Percentiles rank a stretch among this genome's conserved stretches.
phyloP scores from a whole-genome alignment of 371 early-diverging fungal genomes.

The Rhizomucor pusillus region DNA sequence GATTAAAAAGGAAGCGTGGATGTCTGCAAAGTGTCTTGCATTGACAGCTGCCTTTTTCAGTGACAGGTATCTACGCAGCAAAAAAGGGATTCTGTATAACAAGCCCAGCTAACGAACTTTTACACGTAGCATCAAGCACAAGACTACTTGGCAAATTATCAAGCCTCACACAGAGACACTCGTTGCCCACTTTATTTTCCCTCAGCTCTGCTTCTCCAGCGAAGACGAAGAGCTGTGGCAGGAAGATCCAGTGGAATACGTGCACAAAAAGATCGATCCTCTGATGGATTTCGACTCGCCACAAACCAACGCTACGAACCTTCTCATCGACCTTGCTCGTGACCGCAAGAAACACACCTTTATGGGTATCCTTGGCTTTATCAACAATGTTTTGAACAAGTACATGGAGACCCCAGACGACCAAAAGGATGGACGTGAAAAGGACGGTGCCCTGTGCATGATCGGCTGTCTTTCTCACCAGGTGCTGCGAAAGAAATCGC shows the following conservation, averaged over 20 bases:
- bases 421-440: conserved; percentile 69
- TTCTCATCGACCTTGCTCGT: conserved; percentile 73
- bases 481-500: conserved; percentile 64
- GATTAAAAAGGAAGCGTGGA: conserved; percentile 63
- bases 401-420: conserved; percentile 58
- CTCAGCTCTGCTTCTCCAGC: conserved; percentile 78
- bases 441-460: conserved; percentile 89
- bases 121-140: conserved; percentile 70
- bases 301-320: conserved; percentile 59
- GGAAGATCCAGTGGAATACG: conserved; percentile 88
- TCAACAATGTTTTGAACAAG: conserved; percentile 65
- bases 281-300: conserved; percentile 79
- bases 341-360: conserved; percentile 79
- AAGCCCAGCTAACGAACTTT: no score
- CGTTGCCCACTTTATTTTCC: conserved; percentile 83
- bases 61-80: conserved; percentile 39
- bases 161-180: conserved; percentile 79
- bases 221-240: conserved; percentile 89
- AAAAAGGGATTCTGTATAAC: no score
- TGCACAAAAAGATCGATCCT: conserved; percentile 81
- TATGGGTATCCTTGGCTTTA: conserved; percentile 68
- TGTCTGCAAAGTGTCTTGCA: conserved; percentile 54
- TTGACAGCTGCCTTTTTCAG: conserved; percentile 53
- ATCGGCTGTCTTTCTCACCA: conserved; percentile 65
- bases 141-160: conserved; percentile 83